These are phyloP conservation scores for Hymenoscyphus salicellus DNA, from an alignment of 2,329 filamentous ascomycete genomes.

Conservation along the genomic window DNA sequence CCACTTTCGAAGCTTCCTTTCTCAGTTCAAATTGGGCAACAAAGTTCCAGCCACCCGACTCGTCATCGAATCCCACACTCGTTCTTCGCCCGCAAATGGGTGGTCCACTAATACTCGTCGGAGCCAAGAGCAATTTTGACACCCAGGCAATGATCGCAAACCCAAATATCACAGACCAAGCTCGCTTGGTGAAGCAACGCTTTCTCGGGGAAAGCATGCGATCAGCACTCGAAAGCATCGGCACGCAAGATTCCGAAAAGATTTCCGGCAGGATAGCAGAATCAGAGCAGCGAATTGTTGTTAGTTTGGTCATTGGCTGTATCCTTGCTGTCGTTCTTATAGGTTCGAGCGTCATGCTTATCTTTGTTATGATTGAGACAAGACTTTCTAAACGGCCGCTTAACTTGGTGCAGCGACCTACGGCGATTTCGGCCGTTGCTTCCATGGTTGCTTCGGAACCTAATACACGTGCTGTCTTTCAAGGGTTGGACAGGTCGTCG, in stretches of 20 bases:
- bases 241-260: constrained; percentile 1
- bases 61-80: background rate
- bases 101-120: constrained; percentile 17
- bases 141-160: constrained; percentile 14
- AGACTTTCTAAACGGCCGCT: constrained; percentile 15
- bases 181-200: constrained; percentile 19
- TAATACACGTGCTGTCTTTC: constrained; percentile 15
- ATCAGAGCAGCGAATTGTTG: constrained; percentile 15
- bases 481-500: constrained; percentile 17
- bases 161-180: constrained; percentile 15
- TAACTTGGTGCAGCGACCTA: constrained; percentile 17
- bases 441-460: constrained; percentile 15
- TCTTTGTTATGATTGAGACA: constrained; percentile 13
- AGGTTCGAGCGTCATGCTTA: constrained; percentile 13
- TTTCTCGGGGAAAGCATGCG: constrained; percentile 22
- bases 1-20: constrained; percentile 18
- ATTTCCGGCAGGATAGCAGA: constrained; percentile 5
- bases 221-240: constrained; percentile 12
- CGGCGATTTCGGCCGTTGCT: constrained; percentile 10
- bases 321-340: constrained; percentile 13
- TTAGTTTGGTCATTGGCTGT: constrained; percentile 15
- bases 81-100: constrained; percentile 8
- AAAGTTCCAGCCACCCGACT: constrained; percentile 17
- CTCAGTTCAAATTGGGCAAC: constrained; percentile 19
- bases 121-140: constrained; percentile 16